Evolutionary conservation across 1,284 basidiomycete genomes (phyloP).

Genomic region (Ganoderma lucidum): DNA sequence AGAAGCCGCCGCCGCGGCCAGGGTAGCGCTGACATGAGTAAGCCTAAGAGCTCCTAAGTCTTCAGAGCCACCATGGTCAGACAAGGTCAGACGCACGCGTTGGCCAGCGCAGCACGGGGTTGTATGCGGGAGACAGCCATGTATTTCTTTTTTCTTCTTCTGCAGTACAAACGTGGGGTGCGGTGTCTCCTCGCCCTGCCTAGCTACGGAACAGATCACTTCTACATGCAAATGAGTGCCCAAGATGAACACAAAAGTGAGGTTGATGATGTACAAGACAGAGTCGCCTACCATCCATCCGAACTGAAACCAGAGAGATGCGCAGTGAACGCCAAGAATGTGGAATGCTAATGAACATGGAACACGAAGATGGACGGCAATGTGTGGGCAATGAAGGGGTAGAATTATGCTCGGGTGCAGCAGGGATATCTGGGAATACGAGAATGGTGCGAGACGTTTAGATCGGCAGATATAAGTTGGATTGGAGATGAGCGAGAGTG

Average conservation of each 20-base stretch:
- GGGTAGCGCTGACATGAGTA: no score
- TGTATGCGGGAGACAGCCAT: background rate
- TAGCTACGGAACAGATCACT: background rate
- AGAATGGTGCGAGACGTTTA: background rate
- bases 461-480: background rate
- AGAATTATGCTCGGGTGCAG: constrained; percentile 6
- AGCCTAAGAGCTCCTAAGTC: no score
- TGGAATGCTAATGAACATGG: background rate
- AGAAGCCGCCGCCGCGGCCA: no score
- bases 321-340: background rate
- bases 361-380: background rate
- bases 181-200: background rate
- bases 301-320: background rate
- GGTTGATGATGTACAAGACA: background rate
- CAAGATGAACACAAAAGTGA: background rate
- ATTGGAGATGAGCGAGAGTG: background rate
- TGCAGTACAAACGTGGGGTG: background rate
- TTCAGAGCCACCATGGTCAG: no score
- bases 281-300: constrained; percentile 4
- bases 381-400: constrained; percentile 1
- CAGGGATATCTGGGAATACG: background rate
- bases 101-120: no score
- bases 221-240: background rate
- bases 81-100: no score
- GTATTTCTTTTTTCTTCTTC: background rate